Base-by-base conservation (phyloP, 257 asterid species). In the Solanum virginianum region DNA sequence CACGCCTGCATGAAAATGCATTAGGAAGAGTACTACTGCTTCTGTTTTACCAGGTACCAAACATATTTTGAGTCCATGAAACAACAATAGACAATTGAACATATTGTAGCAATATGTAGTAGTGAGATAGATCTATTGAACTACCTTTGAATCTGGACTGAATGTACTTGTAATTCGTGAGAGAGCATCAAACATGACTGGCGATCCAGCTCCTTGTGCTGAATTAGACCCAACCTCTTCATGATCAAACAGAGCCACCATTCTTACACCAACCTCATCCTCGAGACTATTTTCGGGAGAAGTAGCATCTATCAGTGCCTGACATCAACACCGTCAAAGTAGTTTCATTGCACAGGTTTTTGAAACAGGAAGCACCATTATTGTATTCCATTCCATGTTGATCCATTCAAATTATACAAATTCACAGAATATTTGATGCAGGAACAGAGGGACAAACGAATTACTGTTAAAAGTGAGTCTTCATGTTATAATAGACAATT, bases 121-220 rank as follows among this genome's bases (percentile, higher is more conserved):
- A 79, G 7, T 53, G 66, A 53, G 83, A 79, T 53, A 53, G 66
- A 79, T 79, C 60, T 15, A 79, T 79, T 53, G 18, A 36, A 53
- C 53, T 91, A 95, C 99, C 95, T 93, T 93, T 17, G 92, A 82
- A 84, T 96, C 94, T 47, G 97, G 88, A 92, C 91, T 80, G 86
- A 97, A 97, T 83, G 94, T 90, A 90, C 80, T 83, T 24, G 98
- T 95, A 85, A 95, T 92, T 85, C 98, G 94, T 63, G 99, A 93
- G 84, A 97, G 87, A 86, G 98, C 95, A 89, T 97, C 98, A 85
- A 90, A 86, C 92, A 89, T 88, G 69, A 90, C 98, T 4, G 99
- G 98, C 74, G 99, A 97, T 85, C 99, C 98, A 43, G 98, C 99
- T 88, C 99, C 99, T 90, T 97, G 99, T 49, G 97, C 99, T 22